phyloP scores from a whole-genome alignment of 352 stramenopile genomes.

The Pilasporangium apinafurcum region DNA sequence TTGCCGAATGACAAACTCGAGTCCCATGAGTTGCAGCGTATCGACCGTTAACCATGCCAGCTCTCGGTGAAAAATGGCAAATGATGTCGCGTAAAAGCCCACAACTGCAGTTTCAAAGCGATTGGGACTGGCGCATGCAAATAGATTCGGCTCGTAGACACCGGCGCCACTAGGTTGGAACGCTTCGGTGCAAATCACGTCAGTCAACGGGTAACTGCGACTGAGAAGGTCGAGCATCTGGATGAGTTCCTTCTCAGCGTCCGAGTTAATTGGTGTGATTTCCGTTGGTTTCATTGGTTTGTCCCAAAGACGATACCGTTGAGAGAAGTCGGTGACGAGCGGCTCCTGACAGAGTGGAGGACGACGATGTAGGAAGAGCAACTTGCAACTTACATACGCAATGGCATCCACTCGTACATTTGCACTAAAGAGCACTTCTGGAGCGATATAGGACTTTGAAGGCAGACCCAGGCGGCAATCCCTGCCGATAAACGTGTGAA shows the following conservation, averaged over 20 bases:
- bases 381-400: slow-evolving; percentile 46
- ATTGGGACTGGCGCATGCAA: slow-evolving; percentile 43
- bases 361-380: slow-evolving; percentile 40
- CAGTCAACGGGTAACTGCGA: slow-evolving; percentile 24
- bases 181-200: slow-evolving; percentile 35
- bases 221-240: slow-evolving; percentile 39
- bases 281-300: slow-evolving; percentile 7
- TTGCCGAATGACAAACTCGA: slow-evolving; percentile 43
- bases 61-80: slow-evolving; percentile 22
- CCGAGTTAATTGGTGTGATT: slow-evolving; percentile 29
- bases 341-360: slow-evolving; percentile 52
- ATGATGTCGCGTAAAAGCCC: slow-evolving; percentile 22
- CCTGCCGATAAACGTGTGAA: slow-evolving; percentile 6
- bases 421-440: slow-evolving; percentile 29
- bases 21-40: slow-evolving; percentile 37
- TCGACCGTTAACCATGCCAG: slow-evolving; percentile 40
- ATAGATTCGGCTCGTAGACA: slow-evolving; percentile 15
- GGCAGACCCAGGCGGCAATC: slow-evolving; percentile 17
- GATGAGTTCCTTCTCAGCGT: slow-evolving; percentile 43
- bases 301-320: slow-evolving; percentile 34
- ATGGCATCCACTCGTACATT: slow-evolving; percentile 43
- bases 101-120: slow-evolving; percentile 28
- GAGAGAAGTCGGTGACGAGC: slow-evolving; percentile 37
- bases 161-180: slow-evolving; percentile 21
- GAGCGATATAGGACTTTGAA: slow-evolving; percentile 3